A percentile compares a stretch with the other conserved stretches of the same genome.
These are phyloP conservation scores for Eucalyptus camaldulensis DNA, from an alignment of 345 rosid species.

Conservation along the genomic window DNA sequence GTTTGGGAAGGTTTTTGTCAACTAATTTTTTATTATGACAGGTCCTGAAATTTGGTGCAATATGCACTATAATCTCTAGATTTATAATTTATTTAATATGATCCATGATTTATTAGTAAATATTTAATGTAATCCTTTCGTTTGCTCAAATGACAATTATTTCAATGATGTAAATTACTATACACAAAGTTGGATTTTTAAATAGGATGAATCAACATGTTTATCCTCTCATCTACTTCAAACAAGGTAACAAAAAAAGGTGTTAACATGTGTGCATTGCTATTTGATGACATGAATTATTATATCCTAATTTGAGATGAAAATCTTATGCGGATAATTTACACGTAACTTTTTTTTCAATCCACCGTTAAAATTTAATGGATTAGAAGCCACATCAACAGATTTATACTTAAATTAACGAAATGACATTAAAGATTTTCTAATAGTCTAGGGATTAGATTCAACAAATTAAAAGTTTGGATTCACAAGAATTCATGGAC, in stretches of 20 bases:
- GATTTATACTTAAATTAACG: background rate
- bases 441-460: background rate
- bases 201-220: background rate
- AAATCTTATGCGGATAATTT: background rate
- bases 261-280: background rate
- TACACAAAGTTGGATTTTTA: background rate
- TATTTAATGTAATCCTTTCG: background rate
- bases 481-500: too few species aligned
- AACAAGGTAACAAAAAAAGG: background rate
- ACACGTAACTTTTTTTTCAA: background rate
- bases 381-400: fast-evolving
- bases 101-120: background rate
- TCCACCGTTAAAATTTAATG: background rate
- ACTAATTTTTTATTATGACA: background rate
- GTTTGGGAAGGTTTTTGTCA: background rate
- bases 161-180: background rate
- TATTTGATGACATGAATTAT: background rate
- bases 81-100: background rate
- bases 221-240: background rate
- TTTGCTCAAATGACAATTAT: background rate
- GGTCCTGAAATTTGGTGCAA: background rate
- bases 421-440: background rate
- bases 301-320: background rate
- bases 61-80: fast-evolving
- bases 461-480: background rate